Evolutionary conservation across 805 yeast species (phyloP).

Genomic region (Candida lessepsii): DNA sequence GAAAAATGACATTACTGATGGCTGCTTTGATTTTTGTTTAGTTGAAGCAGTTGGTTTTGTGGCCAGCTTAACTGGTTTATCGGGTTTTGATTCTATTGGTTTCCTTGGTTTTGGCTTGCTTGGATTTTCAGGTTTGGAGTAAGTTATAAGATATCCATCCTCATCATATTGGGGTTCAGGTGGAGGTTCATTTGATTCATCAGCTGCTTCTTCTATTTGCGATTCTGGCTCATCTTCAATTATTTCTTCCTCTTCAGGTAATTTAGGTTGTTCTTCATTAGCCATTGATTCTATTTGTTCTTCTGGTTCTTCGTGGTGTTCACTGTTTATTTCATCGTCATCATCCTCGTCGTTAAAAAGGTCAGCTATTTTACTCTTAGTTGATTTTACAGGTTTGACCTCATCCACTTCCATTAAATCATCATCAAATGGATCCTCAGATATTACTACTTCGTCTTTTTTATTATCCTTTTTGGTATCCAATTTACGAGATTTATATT

Average conservation of each 20-base stretch:
- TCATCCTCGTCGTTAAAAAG: constrained; percentile 29
- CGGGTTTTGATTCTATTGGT: constrained; percentile 7
- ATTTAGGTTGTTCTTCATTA: not conserved
- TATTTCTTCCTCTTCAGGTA: not conserved
- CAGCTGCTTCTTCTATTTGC: too few species aligned
- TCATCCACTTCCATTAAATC: constrained; percentile 9
- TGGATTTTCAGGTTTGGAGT: constrained; percentile 22
- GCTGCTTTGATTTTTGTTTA: constrained; percentile 32
- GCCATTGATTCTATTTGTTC: constrained; percentile 2
- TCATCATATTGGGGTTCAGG: constrained; percentile 36
- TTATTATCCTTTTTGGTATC: constrained; percentile 29
- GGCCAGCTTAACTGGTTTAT: constrained; percentile 11
- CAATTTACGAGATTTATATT: constrained; percentile 38
- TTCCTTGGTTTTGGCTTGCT: constrained; percentile 15
- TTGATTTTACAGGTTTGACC: constrained; percentile 14
- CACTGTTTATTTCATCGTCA: constrained; percentile 10
- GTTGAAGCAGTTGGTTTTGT: constrained; percentile 11
- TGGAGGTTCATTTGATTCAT: constrained; percentile 4
- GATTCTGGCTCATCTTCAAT: constrained; percentile 7
- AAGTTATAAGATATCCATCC: constrained; percentile 50
- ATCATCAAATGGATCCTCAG: constrained; percentile 15
- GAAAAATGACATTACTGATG: constrained; percentile 50
- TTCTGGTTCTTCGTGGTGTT: constrained; percentile 7
- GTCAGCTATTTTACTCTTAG: constrained; percentile 25
- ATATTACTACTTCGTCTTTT: constrained; percentile 37